Evolutionary conservation across 495 filamentous ascomycete genomes (phyloP).

Genomic region (Penicillium crystallinum): DNA sequence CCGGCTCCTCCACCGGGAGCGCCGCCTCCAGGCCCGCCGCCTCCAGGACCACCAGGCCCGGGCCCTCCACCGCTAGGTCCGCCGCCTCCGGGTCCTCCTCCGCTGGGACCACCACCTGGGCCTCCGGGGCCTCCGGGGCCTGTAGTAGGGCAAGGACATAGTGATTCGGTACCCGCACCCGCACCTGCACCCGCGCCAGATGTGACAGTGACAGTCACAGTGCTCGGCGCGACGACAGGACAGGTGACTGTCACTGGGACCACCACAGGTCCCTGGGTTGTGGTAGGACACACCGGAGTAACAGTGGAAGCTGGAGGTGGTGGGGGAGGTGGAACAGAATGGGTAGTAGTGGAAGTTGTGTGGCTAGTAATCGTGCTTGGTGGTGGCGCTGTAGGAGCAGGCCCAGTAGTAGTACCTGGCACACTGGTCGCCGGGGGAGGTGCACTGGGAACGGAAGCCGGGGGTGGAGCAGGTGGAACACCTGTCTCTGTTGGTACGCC

Average conservation of each 20-base stretch:
- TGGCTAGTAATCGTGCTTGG: background rate
- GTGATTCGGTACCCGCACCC: too few species aligned
- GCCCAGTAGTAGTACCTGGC: too few species aligned
- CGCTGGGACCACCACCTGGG: background rate
- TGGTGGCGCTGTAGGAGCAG: background rate
- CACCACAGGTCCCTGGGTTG: background rate
- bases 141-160: background rate
- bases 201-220: slow-evolving; percentile 1
- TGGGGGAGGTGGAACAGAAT: background rate
- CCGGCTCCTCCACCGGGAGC: background rate
- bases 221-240: background rate
- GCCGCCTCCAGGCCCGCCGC: background rate
- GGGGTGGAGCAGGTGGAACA: background rate
- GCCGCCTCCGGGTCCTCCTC: background rate
- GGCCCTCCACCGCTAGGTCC: background rate
- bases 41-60: background rate
- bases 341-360: background rate
- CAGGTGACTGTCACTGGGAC: slow-evolving; percentile 1
- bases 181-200: background rate
- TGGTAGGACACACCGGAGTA: background rate
- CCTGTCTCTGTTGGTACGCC: background rate
- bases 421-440: background rate
- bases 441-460: too few species aligned
- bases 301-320: background rate
- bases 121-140: background rate